Percentiles rank a stretch among this genome's conserved stretches.
Evolutionary conservation across 495 filamentous ascomycete genomes (phyloP).

Genomic region (Cercophora samala): DNA sequence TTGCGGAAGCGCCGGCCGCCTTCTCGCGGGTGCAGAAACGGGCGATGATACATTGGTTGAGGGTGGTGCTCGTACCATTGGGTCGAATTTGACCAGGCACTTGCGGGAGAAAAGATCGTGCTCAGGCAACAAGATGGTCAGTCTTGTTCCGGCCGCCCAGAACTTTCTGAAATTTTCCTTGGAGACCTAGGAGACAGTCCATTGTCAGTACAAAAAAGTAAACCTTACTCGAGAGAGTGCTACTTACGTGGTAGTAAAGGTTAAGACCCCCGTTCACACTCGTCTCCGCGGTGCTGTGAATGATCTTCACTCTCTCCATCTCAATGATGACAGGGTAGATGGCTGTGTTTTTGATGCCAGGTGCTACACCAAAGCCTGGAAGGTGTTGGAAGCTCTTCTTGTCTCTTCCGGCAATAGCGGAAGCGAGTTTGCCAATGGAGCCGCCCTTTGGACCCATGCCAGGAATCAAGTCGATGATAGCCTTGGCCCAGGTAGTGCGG

Average conservation of each 20-base stretch:
- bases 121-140: conserved; percentile 5
- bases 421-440: conserved; percentile 53
- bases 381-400: conserved; percentile 30
- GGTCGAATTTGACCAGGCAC: background rate
- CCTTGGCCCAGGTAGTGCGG: conserved; percentile 68
- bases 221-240: background rate
- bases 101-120: background rate
- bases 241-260: conserved; percentile 8
- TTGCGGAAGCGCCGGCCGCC: conserved; percentile 40
- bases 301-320: conserved; percentile 43
- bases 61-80: conserved; percentile 36
- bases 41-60: conserved; percentile 91
- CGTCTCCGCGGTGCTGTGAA: conserved; percentile 28
- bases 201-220: background rate
- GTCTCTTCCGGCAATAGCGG: conserved; percentile 48
- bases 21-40: conserved; percentile 41
- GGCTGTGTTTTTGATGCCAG: conserved; percentile 45
- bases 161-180: background rate
- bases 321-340: conserved; percentile 48
- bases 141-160: background rate
- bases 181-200: background rate
- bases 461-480: conserved; percentile 63
- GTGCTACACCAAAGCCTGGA: conserved; percentile 41
- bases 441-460: conserved; percentile 26
- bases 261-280: background rate